These are phyloP conservation scores for Clathrus columnatus DNA, from an alignment of 768 basidiomycete genomes.

Conservation along the genomic window DNA sequence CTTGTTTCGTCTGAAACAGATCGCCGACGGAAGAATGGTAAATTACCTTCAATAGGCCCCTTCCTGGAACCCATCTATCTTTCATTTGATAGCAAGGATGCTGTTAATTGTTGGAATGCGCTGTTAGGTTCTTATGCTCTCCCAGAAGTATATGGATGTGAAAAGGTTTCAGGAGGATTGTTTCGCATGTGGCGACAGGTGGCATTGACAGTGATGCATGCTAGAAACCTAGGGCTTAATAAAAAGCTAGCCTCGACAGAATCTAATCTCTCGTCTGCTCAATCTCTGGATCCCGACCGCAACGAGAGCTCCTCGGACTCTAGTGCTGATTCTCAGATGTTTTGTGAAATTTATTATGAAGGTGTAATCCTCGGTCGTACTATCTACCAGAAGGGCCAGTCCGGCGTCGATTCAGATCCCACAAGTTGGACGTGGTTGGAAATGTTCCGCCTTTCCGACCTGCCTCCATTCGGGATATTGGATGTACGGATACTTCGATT, in stretches of 20 bases:
- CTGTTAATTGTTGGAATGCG: slow-evolving; percentile 66
- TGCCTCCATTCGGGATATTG: slow-evolving; percentile 70
- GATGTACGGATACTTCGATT: slow-evolving; percentile 63
- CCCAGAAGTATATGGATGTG: slow-evolving; percentile 63
- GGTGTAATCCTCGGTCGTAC: slow-evolving; percentile 62
- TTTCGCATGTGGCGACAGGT: slow-evolving; percentile 87
- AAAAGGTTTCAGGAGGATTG: slow-evolving; percentile 46
- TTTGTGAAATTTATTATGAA: slow-evolving; percentile 72
- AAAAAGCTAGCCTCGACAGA: slow-evolving; percentile 26
- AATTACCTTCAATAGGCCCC: slow-evolving; percentile 49
- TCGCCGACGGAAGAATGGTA: slow-evolving; percentile 2
- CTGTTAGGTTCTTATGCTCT: slow-evolving; percentile 74
- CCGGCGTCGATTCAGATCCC: background rate
- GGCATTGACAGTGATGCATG: slow-evolving; percentile 63
- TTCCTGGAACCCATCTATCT: slow-evolving; percentile 64
- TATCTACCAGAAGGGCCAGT: slow-evolving; percentile 46
- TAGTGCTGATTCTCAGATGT: slow-evolving; percentile 19
- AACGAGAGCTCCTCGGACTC: background rate
- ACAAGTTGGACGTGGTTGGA: slow-evolving; percentile 60
- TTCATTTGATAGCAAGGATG: slow-evolving; percentile 56
- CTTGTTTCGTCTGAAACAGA: slow-evolving; percentile 1
- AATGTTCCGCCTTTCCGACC: slow-evolving; percentile 58
- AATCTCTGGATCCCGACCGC: slow-evolving; percentile 5
- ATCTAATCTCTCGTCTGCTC: background rate
- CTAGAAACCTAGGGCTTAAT: slow-evolving; percentile 56